phyloP scores from a whole-genome alignment of 352 stramenopile genomes.

The Pythium apleroticum region DNA sequence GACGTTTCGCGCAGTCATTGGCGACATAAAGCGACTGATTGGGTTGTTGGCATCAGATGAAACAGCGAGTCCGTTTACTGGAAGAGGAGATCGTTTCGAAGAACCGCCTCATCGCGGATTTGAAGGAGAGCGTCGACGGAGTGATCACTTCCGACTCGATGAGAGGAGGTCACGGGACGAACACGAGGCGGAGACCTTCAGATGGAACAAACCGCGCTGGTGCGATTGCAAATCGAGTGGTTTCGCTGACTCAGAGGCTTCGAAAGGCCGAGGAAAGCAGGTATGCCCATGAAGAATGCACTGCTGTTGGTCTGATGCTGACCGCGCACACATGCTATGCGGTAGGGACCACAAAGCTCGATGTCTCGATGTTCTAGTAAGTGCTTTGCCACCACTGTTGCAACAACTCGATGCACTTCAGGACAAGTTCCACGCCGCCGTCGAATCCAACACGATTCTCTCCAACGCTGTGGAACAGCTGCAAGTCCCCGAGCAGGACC shows the following conservation, averaged over 20 bases:
- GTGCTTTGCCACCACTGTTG: slow-evolving; percentile 40
- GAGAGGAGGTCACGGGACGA: not conserved
- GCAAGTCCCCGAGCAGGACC: slow-evolving; percentile 7
- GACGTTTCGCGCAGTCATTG: not conserved
- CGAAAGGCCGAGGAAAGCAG: slow-evolving; percentile 35
- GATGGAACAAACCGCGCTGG: not conserved
- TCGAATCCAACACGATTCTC: slow-evolving; percentile 57
- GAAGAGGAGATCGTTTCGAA: slow-evolving; percentile 43
- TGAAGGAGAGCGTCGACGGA: slow-evolving; percentile 39
- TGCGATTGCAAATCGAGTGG: slow-evolving; percentile 26
- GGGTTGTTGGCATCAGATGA: slow-evolving; percentile 26
- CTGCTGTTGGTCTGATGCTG: not conserved
- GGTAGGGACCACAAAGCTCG: slow-evolving; percentile 46
- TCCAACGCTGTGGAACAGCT: slow-evolving; percentile 43
- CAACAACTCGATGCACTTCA: slow-evolving; percentile 49
- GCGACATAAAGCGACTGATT: not conserved
- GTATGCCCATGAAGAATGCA: slow-evolving; percentile 22
- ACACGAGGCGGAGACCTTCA: not conserved
- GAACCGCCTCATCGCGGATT: slow-evolving; percentile 29
- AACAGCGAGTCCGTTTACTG: slow-evolving; percentile 39
- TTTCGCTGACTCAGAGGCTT: slow-evolving; percentile 38
- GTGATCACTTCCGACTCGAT: slow-evolving; percentile 15
- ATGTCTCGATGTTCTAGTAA: slow-evolving; percentile 45
- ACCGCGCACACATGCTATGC: not conserved
- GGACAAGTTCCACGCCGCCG: slow-evolving; percentile 41